Percentiles rank a stretch among this genome's conserved stretches.
phyloP scores from a whole-genome alignment of 768 basidiomycete species.

The Cystobasidiopsis lactophilus region DNA sequence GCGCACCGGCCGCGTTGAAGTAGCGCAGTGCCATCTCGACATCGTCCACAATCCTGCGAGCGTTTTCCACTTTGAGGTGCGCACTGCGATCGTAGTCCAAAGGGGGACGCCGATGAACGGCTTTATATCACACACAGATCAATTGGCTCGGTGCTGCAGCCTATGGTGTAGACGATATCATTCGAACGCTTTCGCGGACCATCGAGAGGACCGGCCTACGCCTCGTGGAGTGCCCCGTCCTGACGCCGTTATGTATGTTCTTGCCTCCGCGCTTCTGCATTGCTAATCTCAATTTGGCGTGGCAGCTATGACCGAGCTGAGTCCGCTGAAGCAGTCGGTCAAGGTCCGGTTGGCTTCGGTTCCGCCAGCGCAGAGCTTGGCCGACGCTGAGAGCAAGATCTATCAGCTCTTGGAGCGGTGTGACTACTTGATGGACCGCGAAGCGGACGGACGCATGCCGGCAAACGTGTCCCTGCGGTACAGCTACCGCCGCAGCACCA shows the following conservation, averaged over 20 bases:
- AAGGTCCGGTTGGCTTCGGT: not conserved
- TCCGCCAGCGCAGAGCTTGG: not conserved
- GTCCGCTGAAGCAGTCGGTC: not conserved
- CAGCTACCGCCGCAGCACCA: conserved; percentile 55
- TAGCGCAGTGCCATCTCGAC: conserved; percentile 64
- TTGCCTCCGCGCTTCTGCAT: not conserved
- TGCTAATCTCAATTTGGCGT: not conserved
- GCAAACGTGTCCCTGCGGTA: conserved; percentile 51
- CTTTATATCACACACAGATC: too few relatives aligned
- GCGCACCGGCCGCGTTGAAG: conserved; percentile 71
- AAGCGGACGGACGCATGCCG: conserved; percentile 18
- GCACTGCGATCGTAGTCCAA: too few relatives aligned
- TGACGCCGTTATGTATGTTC: conserved; percentile 62
- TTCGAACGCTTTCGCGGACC: conserved; percentile 54
- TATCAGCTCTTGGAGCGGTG: conserved; percentile 4
- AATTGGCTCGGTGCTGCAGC: conserved; percentile 94
- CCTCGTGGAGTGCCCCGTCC: conserved; percentile 33
- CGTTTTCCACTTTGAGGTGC: conserved; percentile 94
- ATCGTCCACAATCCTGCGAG: conserved; percentile 85
- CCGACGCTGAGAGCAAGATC: conserved; percentile 20
- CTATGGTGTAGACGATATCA: conserved; percentile 65
- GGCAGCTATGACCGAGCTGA: not conserved
- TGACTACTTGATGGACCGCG: conserved; percentile 22
- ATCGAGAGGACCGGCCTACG: conserved; percentile 77
- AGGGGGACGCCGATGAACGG: too few relatives aligned